Evolutionary conservation across 2,329 filamentous ascomycete genomes (phyloP), one percentile per base, ranked within the genome.

Genomic region (Phyllosticta citrichinensis): DNA sequence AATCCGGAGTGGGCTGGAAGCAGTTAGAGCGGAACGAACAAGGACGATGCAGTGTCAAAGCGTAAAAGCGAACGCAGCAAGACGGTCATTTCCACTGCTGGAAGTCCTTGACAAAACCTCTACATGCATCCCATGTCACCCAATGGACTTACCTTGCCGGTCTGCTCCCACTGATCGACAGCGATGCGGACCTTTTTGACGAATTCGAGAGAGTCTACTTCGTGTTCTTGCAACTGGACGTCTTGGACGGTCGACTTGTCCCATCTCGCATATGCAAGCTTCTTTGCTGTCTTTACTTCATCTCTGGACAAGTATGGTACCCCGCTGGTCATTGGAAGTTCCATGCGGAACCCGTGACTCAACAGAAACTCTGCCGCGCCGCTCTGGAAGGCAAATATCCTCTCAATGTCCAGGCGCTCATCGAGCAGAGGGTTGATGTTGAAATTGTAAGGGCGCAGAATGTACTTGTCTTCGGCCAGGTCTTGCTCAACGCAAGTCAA

Each of bases 391-490:
- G 77, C 77, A 67, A 86, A 83, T 57, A 79, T 79, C n/a, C 86
- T 79, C 64, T 86, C 82, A 52, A 87, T 68, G 17, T 81, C 81
- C 25, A 87, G 69, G 17, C 77, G 77, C 60, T 82, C 77, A 22
- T 76, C 71, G 27, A 82, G 70, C 11, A 85, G 68, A 1, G 86
- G 85, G 63, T 76, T 84, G 57, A 88, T 69, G 65, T 81, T 78
- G 71, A 88, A 79, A 70, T 88, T 88, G 74, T 85, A 88, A 2
- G 86, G 84, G 24, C 80, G 80, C 35, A 85, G 73, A 5, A 80
- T 75, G 67, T 88, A 88, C 74, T 80, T 80, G 67, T 76, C 78
- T 10, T 79, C 71, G 6, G 50, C 40, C 6, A 68, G 65, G 68
- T 85, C 79, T 68, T 87, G 82, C 58, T 76, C 75, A n/a, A 83